Conservation (phyloP, 2,329 filamentous ascomycete species). For the Aspergillus latus region DNA sequence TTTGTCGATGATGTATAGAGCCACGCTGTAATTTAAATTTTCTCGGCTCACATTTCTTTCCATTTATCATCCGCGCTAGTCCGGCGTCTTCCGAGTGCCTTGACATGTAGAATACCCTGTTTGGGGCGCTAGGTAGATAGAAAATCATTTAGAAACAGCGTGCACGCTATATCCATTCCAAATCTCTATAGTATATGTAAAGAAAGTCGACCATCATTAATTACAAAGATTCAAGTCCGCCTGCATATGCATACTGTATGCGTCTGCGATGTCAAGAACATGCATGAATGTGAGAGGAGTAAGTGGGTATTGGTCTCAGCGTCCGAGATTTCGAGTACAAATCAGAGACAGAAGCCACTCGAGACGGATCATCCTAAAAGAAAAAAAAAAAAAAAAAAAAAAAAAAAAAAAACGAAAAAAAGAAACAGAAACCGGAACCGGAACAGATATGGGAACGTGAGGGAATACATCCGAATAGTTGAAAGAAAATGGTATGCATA, state of each 20-base stretch:
- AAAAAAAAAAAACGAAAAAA: too few relatives aligned
- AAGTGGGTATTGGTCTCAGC: neutral
- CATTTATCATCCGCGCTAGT: too few relatives aligned
- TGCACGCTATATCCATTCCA: neutral
- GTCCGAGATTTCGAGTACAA: neutral
- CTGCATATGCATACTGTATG: neutral
- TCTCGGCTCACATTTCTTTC: too few relatives aligned
- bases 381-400: neutral
- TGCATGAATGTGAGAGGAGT: neutral
- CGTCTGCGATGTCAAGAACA: neutral
- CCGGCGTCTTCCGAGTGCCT: too few relatives aligned
- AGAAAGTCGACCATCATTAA: conserved; percentile 8
- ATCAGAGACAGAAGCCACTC: neutral
- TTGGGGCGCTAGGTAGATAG: neutral
- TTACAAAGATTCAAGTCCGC: neutral
- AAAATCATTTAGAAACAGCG: neutral
- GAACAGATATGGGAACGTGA: neutral
- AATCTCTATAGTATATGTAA: neutral
- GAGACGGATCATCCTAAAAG: neutral
- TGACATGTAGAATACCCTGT: too few relatives aligned
- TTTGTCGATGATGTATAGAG: too few relatives aligned
- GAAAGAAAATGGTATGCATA: conserved; percentile 19
- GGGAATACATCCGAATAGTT: conserved; percentile 10
- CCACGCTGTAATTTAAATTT: too few relatives aligned
- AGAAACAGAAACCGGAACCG: neutral